Conservation (phyloP, 2,329 filamentous ascomycete species). For the Beauveria sp. region DNA sequence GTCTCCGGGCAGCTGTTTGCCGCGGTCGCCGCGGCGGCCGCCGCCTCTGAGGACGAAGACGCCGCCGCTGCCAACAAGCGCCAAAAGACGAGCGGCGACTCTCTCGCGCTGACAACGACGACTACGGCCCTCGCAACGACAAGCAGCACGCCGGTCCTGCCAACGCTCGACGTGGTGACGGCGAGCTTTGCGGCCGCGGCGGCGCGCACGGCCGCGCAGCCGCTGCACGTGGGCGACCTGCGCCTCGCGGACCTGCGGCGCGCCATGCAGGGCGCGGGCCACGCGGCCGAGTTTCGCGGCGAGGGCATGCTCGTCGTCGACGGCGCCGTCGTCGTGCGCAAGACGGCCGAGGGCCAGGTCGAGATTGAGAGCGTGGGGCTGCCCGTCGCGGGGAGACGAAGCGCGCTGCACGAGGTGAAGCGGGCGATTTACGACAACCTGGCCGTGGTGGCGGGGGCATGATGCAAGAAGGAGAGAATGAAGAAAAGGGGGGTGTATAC, state of each 20-base stretch:
- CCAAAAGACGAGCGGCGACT: conserved; percentile 36
- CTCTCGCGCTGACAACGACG: conserved; percentile 20
- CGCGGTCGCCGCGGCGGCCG: conserved; percentile 20
- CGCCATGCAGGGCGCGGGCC: conserved; percentile 72
- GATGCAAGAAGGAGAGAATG: conserved; percentile 20
- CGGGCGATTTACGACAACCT: conserved; percentile 88
- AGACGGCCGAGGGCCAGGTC: conserved; percentile 78
- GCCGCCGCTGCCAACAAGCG: conserved; percentile 38
- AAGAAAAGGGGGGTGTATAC: conserved; percentile 12
- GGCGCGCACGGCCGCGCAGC: conserved; percentile 69
- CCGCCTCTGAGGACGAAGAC: conserved; percentile 41
- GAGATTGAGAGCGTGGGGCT: conserved; percentile 73
- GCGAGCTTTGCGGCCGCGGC: conserved; percentile 61
- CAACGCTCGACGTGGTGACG: conserved; percentile 48
- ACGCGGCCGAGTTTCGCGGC: conserved; percentile 85
- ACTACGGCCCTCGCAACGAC: background rate
- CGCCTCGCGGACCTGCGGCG: conserved; percentile 81
- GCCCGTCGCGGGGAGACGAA: conserved; percentile 30
- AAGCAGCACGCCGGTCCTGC: conserved; percentile 24
- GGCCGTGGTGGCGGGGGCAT: conserved; percentile 77
- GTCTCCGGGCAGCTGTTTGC: conserved; percentile 63
- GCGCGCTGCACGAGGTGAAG: conserved; percentile 81
- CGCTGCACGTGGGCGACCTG: conserved; percentile 89
- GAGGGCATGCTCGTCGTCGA: conserved; percentile 90
- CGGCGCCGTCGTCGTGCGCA: conserved; percentile 78